Conservation (phyloP, 2,329 filamentous ascomycete genomes). For the Grosmannia serpens region DNA sequence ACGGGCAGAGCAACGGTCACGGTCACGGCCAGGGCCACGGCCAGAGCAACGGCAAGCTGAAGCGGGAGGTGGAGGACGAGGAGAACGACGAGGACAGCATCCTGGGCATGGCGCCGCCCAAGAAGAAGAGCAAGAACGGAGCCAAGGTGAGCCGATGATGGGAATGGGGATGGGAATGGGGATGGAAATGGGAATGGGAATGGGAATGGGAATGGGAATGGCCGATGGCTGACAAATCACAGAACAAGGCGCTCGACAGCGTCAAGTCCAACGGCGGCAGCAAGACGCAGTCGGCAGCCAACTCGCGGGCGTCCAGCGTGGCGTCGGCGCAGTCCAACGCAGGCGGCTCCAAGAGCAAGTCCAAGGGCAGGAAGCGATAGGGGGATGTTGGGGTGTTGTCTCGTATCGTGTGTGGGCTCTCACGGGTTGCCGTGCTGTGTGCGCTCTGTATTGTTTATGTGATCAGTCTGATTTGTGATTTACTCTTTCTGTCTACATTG, state of each 20-base stretch:
- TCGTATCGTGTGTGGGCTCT: background rate
- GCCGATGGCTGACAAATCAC: constrained; percentile 7
- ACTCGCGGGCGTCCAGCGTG: constrained; percentile 81
- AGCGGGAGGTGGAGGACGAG: constrained; percentile 68
- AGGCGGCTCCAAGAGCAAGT: constrained; percentile 20
- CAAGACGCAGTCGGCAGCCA: constrained; percentile 64
- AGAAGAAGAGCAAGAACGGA: constrained; percentile 81
- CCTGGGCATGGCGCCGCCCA: constrained; percentile 63
- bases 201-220: background rate
- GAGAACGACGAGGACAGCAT: constrained; percentile 76
- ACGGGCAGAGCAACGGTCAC: constrained; percentile 21
- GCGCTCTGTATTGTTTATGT: background rate
- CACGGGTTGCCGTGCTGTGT: background rate
- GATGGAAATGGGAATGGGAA: background rate
- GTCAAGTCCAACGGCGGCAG: constrained; percentile 30
- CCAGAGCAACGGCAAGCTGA: constrained; percentile 53
- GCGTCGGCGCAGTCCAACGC: constrained; percentile 55
- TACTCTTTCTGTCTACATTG: background rate
- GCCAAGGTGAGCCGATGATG: constrained; percentile 54
- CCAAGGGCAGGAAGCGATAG: constrained; percentile 11
- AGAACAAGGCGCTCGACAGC: constrained; percentile 91
- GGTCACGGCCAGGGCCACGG: constrained; percentile 14
- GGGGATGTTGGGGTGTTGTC: background rate
- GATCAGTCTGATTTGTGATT: background rate
- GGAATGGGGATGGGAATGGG: background rate